phyloP scores from a whole-genome alignment of 1,284 basidiomycete genomes.

The Jaminaea rosea region DNA sequence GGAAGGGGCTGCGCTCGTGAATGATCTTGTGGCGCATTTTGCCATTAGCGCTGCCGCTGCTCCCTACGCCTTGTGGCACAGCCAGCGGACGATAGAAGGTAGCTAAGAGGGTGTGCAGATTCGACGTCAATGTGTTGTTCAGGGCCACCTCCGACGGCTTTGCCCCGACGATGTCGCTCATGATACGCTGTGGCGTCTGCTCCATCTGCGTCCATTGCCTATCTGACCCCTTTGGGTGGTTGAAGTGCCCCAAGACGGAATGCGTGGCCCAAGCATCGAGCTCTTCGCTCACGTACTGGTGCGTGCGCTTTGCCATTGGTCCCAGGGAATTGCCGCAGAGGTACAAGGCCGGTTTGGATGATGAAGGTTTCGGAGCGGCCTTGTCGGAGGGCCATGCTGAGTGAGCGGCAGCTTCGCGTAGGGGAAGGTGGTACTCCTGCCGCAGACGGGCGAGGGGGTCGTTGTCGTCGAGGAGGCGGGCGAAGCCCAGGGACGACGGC shows the following conservation, averaged over 20 bases:
- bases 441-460: conserved; percentile 4
- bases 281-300: conserved; percentile 69
- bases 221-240: conserved; percentile 60
- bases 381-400: background rate
- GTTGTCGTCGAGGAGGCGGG: background rate
- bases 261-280: conserved; percentile 69
- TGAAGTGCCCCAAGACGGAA: conserved; percentile 83
- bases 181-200: conserved; percentile 62
- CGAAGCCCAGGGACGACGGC: background rate
- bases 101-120: conserved; percentile 87
- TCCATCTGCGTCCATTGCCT: conserved; percentile 77
- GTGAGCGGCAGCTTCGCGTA: background rate
- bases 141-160: conserved; percentile 79
- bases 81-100: conserved; percentile 75
- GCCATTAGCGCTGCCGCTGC: conserved; percentile 7
- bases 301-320: conserved; percentile 65
- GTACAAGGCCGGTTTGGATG: conserved; percentile 56
- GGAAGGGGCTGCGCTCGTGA: conserved; percentile 87
- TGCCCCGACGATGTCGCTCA: conserved; percentile 80
- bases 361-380: background rate
- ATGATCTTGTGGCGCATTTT: conserved; percentile 71
- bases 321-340: conserved; percentile 95
- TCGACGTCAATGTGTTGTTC: conserved; percentile 86
- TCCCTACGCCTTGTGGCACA: conserved; percentile 15
- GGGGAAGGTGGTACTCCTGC: conserved; percentile 4